Evolutionary conservation across 2,329 filamentous ascomycete species (phyloP).

Genomic region (Pseudocercospora musae): DNA sequence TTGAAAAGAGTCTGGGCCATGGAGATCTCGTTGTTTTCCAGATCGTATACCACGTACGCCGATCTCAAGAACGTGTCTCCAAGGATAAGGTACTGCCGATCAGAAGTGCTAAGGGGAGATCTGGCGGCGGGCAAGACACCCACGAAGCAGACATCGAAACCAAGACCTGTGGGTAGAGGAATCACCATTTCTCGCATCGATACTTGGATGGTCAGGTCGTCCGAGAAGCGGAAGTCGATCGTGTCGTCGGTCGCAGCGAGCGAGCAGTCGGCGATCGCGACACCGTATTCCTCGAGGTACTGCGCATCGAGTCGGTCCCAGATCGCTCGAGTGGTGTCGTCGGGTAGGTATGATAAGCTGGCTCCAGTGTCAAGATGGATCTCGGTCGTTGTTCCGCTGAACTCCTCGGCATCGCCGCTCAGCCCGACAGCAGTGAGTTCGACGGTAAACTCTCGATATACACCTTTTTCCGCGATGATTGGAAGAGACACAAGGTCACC

Average conservation of each 20-base stretch:
- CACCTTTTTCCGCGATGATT: constrained; percentile 47
- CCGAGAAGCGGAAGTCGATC: constrained; percentile 56
- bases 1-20: constrained; percentile 61
- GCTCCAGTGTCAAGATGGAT: constrained; percentile 65
- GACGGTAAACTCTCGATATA: constrained; percentile 54
- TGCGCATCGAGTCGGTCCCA: constrained; percentile 41
- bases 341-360: constrained; percentile 66
- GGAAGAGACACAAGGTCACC: constrained; percentile 62
- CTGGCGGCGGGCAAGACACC: constrained; percentile 34
- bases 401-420: constrained; percentile 41
- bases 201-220: constrained; percentile 51
- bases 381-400: constrained; percentile 43
- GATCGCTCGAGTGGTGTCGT: constrained; percentile 50
- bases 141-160: constrained; percentile 3
- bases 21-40: constrained; percentile 58
- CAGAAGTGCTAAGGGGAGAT: constrained; percentile 50
- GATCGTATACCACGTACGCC: constrained; percentile 62
- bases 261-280: constrained; percentile 18
- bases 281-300: constrained; percentile 39
- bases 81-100: constrained; percentile 48
- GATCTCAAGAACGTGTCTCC: constrained; percentile 63
- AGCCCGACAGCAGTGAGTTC: constrained; percentile 48
- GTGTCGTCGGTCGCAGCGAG: constrained; percentile 46
- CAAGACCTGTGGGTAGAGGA: constrained; percentile 23
- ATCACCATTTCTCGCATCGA: constrained; percentile 55